phyloP scores from a whole-genome alignment of 2,329 filamentous ascomycete species.

The Verticillium tricorpus region DNA sequence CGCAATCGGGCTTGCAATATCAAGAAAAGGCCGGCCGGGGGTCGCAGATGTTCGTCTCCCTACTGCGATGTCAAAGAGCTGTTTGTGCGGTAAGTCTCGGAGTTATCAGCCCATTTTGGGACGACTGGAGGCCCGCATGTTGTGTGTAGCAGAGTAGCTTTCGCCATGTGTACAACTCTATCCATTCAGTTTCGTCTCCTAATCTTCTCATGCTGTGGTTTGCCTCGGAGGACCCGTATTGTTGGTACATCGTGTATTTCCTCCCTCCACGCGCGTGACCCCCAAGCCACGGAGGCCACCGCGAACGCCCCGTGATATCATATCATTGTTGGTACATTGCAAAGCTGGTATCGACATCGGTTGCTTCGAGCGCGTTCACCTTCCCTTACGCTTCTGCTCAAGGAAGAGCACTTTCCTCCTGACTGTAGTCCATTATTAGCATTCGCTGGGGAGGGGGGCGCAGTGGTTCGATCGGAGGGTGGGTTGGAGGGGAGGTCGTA shows the following conservation, averaged over 20 bases:
- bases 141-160: not conserved
- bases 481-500: no score
- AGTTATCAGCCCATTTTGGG: not conserved
- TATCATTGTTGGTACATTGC: conserved; percentile 13
- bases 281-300: conserved; percentile 3
- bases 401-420: conserved; percentile 94
- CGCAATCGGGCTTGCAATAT: no score
- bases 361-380: conserved; percentile 28
- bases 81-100: no score
- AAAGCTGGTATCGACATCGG: not conserved
- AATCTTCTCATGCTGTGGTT: not conserved
- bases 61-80: no score
- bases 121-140: not conserved
- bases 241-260: not conserved
- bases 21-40: no score
- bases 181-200: not conserved
- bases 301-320: conserved; percentile 13
- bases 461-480: not conserved
- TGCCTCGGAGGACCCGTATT: not conserved
- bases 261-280: not conserved
- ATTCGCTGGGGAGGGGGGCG: not conserved
- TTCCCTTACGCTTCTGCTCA: conserved; percentile 79
- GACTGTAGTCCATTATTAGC: conserved; percentile 47
- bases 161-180: not conserved
- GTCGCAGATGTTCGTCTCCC: no score